Evolutionary conservation across 2,329 filamentous ascomycete genomes (phyloP).

Genomic region (Thielaviopsis musarum): DNA sequence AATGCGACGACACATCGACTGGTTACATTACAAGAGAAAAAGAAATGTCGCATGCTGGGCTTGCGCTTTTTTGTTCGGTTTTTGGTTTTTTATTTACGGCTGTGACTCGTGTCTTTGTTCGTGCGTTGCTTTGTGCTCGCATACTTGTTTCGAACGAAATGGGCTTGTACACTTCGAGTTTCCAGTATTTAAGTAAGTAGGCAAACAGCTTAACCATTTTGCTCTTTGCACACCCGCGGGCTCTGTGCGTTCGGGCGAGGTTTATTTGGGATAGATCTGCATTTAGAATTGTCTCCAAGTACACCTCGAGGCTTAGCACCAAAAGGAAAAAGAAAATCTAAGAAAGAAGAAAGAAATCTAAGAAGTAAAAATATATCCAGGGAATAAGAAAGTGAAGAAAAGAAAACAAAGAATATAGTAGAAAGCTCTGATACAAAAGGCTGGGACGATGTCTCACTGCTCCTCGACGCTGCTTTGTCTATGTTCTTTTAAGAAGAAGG

Average conservation of each 20-base stretch:
- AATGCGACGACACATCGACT: neutral
- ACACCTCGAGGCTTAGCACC: neutral
- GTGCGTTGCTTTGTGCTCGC: neutral
- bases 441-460: neutral
- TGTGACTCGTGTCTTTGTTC: neutral
- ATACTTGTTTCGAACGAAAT: neutral
- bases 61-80: neutral
- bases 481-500: neutral
- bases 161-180: neutral
- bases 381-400: neutral
- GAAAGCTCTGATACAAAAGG: neutral
- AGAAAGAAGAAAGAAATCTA: neutral
- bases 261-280: neutral
- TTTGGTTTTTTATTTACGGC: neutral
- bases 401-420: neutral
- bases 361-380: too few species aligned
- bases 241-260: neutral
- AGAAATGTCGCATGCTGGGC: neutral
- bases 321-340: neutral
- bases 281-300: neutral
- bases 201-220: neutral
- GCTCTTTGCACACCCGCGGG: neutral
- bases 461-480: neutral
- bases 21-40: neutral
- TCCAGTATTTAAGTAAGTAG: neutral